phyloP scores from a whole-genome alignment of 2,329 filamentous ascomycete species.

The Ceratocystis cubensis region DNA sequence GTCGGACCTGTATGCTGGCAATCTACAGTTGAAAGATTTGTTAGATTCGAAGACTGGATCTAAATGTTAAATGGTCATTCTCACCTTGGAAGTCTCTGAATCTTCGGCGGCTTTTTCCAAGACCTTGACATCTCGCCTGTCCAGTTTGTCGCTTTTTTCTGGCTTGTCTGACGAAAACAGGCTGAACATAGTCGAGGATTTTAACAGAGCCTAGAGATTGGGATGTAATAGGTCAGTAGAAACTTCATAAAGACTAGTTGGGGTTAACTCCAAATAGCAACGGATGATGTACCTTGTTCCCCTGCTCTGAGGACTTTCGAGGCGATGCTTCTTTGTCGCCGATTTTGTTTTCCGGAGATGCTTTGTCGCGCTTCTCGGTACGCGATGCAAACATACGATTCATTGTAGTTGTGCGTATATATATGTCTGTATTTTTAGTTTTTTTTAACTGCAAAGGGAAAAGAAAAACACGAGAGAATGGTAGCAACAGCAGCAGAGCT shows the following conservation, averaged over 20 bases:
- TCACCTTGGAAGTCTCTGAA: slow-evolving; percentile 32
- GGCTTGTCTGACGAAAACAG: slow-evolving; percentile 13
- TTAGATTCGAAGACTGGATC: background rate
- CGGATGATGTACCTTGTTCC: slow-evolving; percentile 13
- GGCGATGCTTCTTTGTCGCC: slow-evolving; percentile 5
- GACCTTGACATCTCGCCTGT: slow-evolving; percentile 9
- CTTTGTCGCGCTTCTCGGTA: slow-evolving; percentile 17
- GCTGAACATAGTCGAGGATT: slow-evolving; percentile 14
- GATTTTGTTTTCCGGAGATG: background rate
- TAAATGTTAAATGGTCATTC: background rate
- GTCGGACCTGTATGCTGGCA: slow-evolving; percentile 30
- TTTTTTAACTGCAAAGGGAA: background rate
- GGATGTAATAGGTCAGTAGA: background rate
- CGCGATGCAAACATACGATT: slow-evolving; percentile 15
- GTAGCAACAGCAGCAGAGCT: background rate
- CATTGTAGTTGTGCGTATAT: slow-evolving; percentile 2
- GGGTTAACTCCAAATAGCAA: background rate
- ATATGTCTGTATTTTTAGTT: background rate
- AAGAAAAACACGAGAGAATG: background rate
- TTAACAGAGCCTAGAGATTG: slow-evolving; percentile 9
- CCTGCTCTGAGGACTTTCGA: slow-evolving; percentile 10
- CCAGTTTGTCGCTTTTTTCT: slow-evolving; percentile 7
- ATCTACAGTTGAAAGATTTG: slow-evolving; percentile 28
- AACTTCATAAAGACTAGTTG: background rate
- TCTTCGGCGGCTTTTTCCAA: slow-evolving; percentile 39